A percentile compares a stretch with the other conserved stretches of the same genome.
Evolutionary conservation across 1,284 basidiomycete species (phyloP).

Genomic region (Caloboletus firmus): DNA sequence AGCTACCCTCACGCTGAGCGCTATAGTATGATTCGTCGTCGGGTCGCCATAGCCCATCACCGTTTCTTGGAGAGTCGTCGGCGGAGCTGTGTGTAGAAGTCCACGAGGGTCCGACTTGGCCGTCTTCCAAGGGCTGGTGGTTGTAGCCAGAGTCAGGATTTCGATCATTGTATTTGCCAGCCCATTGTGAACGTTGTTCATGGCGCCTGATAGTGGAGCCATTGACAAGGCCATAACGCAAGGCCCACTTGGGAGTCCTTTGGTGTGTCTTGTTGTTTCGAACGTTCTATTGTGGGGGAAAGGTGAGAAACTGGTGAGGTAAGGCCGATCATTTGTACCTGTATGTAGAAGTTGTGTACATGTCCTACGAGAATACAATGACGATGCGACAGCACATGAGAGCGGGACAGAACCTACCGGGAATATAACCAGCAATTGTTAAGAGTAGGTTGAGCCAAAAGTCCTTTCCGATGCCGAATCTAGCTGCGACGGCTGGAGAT

Average conservation of each 20-base stretch:
- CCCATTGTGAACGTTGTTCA: slow-evolving; percentile 83
- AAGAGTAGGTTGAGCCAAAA: slow-evolving; percentile 92
- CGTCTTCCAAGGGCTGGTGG: slow-evolving; percentile 74
- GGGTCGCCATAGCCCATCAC: slow-evolving; percentile 60
- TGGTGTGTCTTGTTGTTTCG: slow-evolving; percentile 91
- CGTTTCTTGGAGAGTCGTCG: slow-evolving; percentile 37
- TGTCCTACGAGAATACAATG: slow-evolving; percentile 54
- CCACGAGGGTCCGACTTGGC: slow-evolving; percentile 49
- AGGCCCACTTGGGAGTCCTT: slow-evolving; percentile 93
- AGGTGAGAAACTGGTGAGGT: slow-evolving; percentile 9
- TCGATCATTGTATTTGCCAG: slow-evolving; percentile 81
- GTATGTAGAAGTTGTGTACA: slow-evolving; percentile 90
- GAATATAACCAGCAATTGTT: slow-evolving; percentile 89
- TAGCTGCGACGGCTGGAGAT: slow-evolving; percentile 86
- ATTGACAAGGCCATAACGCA: slow-evolving; percentile 85
- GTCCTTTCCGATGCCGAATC: slow-evolving; percentile 91
- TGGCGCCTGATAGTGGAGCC: slow-evolving; percentile 74
- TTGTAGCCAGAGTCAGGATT: slow-evolving; percentile 72
- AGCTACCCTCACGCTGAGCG: slow-evolving; percentile 40
- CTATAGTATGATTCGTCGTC: slow-evolving; percentile 75
- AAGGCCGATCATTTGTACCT: slow-evolving; percentile 45
- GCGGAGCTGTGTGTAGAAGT: slow-evolving; percentile 9
- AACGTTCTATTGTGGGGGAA: slow-evolving; percentile 65
- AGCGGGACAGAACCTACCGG: slow-evolving; percentile 51
- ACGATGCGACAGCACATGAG: slow-evolving; percentile 1